These are phyloP conservation scores for Quercus ilex DNA, from an alignment of 306 rosid species.

Conservation along the genomic window DNA sequence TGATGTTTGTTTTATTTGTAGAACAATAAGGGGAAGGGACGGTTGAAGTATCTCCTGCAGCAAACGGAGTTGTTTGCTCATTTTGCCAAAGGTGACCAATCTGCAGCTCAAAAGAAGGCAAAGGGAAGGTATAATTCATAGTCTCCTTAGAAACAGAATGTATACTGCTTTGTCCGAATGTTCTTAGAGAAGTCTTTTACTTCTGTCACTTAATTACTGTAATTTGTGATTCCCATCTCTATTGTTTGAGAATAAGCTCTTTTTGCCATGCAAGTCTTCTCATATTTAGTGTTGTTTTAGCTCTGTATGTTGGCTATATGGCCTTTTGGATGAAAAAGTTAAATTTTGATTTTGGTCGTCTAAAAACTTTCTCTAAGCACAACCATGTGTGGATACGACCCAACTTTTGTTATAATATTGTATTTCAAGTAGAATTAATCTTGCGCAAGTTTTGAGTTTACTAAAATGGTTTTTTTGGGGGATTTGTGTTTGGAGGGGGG, in stretches of 20 bases:
- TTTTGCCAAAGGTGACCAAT: constrained; percentile 79
- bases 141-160: background rate
- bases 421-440: background rate
- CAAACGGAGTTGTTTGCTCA: constrained; percentile 99
- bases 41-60: constrained; percentile 89
- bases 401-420: background rate
- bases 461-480: background rate
- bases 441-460: background rate
- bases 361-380: background rate
- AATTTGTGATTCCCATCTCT: background rate
- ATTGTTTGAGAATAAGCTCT: background rate
- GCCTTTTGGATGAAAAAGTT: background rate
- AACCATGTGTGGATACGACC: background rate
- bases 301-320: background rate
- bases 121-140: constrained; percentile 62
- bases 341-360: background rate
- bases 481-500: no score
- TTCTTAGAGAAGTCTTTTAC: background rate
- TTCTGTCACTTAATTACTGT: background rate
- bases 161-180: background rate
- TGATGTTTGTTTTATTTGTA: constrained; percentile 24
- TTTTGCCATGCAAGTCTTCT: background rate
- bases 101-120: constrained; percentile 74
- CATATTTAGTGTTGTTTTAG: background rate
- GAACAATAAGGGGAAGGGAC: constrained; percentile 84